phyloP scores from a whole-genome alignment of 257 asterid species.

The Cynanchum wilfordii region DNA sequence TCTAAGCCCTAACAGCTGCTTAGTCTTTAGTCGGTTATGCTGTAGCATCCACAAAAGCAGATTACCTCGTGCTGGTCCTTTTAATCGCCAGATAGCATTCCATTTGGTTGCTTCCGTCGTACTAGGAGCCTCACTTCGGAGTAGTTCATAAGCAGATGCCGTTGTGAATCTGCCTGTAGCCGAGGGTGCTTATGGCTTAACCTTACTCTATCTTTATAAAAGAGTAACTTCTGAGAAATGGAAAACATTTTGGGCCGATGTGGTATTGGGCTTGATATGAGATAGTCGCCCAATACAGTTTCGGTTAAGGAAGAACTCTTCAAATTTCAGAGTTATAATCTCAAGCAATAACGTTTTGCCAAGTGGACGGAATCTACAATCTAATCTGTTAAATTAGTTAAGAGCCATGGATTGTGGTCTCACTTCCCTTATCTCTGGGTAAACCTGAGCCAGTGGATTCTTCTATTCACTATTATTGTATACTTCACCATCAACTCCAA shows the following conservation, averaged over 20 bases:
- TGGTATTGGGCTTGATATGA: not conserved
- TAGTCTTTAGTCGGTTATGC: too few relatives aligned
- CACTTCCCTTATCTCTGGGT: conserved; percentile 34
- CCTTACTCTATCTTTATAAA: too few relatives aligned
- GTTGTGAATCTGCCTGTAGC: too few relatives aligned
- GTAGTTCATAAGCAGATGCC: too few relatives aligned
- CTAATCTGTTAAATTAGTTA: conserved; percentile 63
- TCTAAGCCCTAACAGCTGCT: too few relatives aligned
- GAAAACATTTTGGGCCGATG: not conserved
- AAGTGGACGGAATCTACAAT: conserved; percentile 31
- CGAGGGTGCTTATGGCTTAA: too few relatives aligned
- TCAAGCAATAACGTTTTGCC: not conserved
- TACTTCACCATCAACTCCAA: not conserved
- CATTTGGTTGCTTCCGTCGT: too few relatives aligned
- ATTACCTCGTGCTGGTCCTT: too few relatives aligned
- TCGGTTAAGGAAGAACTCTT: not conserved
- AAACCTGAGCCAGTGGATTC: conserved; percentile 41
- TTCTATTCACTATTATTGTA: not conserved
- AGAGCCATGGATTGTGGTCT: conserved; percentile 23
- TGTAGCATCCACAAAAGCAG: too few relatives aligned
- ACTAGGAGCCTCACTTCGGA: too few relatives aligned
- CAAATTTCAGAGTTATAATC: not conserved
- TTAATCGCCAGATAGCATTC: too few relatives aligned
- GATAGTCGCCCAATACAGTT: not conserved
- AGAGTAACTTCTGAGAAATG: too few relatives aligned